Conservation (phyloP, 371 early-diverging fungal species). For the Mucor indicus region DNA sequence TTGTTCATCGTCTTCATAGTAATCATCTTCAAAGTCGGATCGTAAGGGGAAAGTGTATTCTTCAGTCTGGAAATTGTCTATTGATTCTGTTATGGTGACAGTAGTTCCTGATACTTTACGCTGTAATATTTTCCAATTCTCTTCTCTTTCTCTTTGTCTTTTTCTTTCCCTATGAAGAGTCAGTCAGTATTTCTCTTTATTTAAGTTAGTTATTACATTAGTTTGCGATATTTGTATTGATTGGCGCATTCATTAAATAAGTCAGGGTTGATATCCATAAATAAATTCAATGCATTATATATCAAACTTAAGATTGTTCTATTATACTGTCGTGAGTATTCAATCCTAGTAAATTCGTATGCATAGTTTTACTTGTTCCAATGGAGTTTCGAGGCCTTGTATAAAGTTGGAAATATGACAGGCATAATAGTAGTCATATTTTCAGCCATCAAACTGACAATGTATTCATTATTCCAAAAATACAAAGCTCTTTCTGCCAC, state of each 20-base stretch:
- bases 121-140: slow-evolving; percentile 80
- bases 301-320: slow-evolving; percentile 92
- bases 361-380: slow-evolving; percentile 84
- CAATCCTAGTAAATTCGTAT: not conserved
- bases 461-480: slow-evolving; percentile 97
- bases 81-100: slow-evolving; percentile 16
- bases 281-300: slow-evolving; percentile 91
- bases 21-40: slow-evolving; percentile 33
- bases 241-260: slow-evolving; percentile 91
- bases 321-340: not conserved
- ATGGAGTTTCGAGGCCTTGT: slow-evolving; percentile 90
- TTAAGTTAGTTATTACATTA: slow-evolving; percentile 57
- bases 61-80: slow-evolving; percentile 7
- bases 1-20: slow-evolving; percentile 21
- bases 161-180: slow-evolving; percentile 69
- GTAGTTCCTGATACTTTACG: slow-evolving; percentile 42
- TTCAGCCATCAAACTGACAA: slow-evolving; percentile 88
- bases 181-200: not conserved
- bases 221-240: slow-evolving; percentile 78
- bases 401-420: slow-evolving; percentile 89
- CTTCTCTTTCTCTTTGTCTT: slow-evolving; percentile 82
- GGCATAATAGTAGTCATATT: slow-evolving; percentile 88
- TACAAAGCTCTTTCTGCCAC: slow-evolving; percentile 94
- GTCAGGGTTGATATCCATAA: slow-evolving; percentile 92
- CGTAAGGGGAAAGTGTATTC: slow-evolving; percentile 29